These are phyloP conservation scores for Angomonas ambiguus DNA, from an alignment of 208 protist species.

Conservation along the genomic window DNA sequence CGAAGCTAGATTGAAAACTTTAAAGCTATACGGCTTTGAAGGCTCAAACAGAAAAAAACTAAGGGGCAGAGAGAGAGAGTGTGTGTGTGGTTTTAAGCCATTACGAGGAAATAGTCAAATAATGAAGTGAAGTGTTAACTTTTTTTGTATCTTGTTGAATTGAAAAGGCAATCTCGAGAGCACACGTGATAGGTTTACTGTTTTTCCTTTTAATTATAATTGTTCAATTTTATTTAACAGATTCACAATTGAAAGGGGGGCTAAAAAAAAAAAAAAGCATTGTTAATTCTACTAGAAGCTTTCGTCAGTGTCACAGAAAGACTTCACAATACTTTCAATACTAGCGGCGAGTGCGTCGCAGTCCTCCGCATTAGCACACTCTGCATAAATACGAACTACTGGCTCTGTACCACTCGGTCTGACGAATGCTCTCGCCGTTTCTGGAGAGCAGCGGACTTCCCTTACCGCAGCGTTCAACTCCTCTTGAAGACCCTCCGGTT, in stretches of 20 bases:
- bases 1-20: too few species aligned
- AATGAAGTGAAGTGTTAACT: too few species aligned
- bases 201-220: conserved; percentile 7
- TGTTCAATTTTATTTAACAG: conserved; percentile 12
- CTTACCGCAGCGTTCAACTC: conserved; percentile 75
- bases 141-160: too few species aligned
- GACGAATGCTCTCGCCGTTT: conserved; percentile 76
- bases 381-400: conserved; percentile 89
- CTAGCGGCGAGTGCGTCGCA: conserved; percentile 31
- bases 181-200: too few species aligned
- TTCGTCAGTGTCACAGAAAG: too few species aligned
- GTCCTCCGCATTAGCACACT: conserved; percentile 28
- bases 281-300: too few species aligned
- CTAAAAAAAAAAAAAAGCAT: conserved; percentile 6
- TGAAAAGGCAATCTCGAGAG: too few species aligned
- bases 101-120: too few species aligned
- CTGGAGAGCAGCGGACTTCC: neutral
- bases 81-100: too few species aligned
- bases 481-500: conserved; percentile 72
- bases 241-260: neutral
- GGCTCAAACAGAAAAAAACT: too few species aligned
- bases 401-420: conserved; percentile 94
- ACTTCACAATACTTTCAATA: conserved; percentile 12
- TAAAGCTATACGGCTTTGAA: too few species aligned
- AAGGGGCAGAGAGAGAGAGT: too few species aligned